Percentiles rank a stretch among this genome's conserved stretches.
Conservation (phyloP, 2,329 filamentous ascomycete genomes). For the Dichotomopilus funicola region DNA sequence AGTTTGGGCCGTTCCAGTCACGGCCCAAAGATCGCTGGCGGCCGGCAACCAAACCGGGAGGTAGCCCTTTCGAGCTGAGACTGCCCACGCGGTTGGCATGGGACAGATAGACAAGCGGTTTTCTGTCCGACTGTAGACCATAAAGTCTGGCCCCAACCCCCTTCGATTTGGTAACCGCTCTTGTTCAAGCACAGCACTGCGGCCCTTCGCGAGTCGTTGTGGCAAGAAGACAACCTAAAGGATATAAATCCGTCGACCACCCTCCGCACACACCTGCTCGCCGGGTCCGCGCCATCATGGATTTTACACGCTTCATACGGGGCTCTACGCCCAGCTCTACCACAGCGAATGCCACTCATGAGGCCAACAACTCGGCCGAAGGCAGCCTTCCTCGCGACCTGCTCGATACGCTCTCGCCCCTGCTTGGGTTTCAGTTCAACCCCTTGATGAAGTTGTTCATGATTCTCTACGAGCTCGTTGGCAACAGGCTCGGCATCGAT, state of each 20-base stretch:
- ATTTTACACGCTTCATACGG: constrained; percentile 22
- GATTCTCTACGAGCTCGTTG: constrained; percentile 41
- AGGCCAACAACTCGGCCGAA: constrained; percentile 15
- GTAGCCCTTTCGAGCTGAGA: neutral
- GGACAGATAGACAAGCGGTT: no score
- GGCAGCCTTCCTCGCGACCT: constrained; percentile 25
- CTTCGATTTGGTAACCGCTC: neutral
- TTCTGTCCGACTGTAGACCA: neutral
- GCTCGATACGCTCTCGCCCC: constrained; percentile 39
- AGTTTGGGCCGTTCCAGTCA: neutral
- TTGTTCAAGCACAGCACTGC: neutral
- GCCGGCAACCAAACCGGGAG: neutral
- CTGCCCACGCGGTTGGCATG: no score
- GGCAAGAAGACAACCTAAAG: neutral
- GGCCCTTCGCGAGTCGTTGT: neutral
- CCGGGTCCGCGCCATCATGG: constrained; percentile 17
- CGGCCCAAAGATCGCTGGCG: neutral
- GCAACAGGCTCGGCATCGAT: constrained; percentile 41
- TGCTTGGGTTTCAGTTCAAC: constrained; percentile 37
- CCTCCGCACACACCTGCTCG: neutral
- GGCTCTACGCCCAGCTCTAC: constrained; percentile 20
- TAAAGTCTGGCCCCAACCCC: neutral
- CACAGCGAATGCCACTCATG: constrained; percentile 18
- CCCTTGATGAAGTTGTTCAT: constrained; percentile 37
- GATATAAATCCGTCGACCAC: neutral